Conservation (phyloP, 1,284 basidiomycete genomes). For the Lignosus rhinocerotis region DNA sequence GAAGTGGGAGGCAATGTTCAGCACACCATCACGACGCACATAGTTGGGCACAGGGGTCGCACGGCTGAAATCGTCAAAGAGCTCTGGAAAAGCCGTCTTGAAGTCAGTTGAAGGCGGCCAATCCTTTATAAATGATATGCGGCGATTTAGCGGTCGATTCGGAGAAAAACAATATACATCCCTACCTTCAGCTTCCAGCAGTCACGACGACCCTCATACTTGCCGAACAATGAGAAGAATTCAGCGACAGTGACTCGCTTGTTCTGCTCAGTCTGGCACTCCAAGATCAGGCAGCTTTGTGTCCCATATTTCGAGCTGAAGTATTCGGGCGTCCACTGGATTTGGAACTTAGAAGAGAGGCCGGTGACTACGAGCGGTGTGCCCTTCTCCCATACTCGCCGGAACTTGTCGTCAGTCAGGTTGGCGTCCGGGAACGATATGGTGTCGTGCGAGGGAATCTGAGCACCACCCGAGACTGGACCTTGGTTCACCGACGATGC, state of each 20-base stretch:
- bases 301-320: conserved; percentile 72
- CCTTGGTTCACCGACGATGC: conserved; percentile 21
- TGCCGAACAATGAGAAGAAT: conserved; percentile 83
- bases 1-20: conserved; percentile 89
- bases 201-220: conserved; percentile 53
- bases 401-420: conserved; percentile 65
- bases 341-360: conserved; percentile 58
- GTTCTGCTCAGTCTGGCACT: conserved; percentile 75
- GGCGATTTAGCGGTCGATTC: conserved; percentile 10
- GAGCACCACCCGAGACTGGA: conserved; percentile 14
- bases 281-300: conserved; percentile 72
- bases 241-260: conserved; percentile 65
- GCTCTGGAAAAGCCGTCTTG: conserved; percentile 76
- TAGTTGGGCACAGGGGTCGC: conserved; percentile 88
- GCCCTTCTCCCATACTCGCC: conserved; percentile 69
- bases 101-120: conserved; percentile 92
- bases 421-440: conserved; percentile 48
- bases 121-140: conserved; percentile 52
- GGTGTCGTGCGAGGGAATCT: conserved; percentile 46
- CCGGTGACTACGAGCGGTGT: conserved; percentile 77
- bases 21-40: conserved; percentile 83
- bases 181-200: conserved; percentile 84
- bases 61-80: conserved; percentile 86
- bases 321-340: conserved; percentile 81
- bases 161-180: neutral